Conservation (phyloP, 2,329 filamentous ascomycete species). For the Podosphaera aphanis region DNA sequence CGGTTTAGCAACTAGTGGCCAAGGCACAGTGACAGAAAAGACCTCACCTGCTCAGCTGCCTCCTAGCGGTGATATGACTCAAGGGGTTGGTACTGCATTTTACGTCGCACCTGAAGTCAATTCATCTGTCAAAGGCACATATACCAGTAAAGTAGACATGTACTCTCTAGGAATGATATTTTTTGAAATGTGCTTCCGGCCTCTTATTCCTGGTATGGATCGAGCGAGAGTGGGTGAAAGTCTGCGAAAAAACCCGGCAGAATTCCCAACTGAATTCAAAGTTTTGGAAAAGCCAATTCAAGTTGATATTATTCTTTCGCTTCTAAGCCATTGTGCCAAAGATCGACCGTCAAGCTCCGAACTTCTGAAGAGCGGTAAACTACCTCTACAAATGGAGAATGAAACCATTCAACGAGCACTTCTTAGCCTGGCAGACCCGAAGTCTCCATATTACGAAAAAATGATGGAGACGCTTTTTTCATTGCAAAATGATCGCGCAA, state of each 20-base stretch:
- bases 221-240: constrained; percentile 39
- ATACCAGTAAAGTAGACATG: constrained; percentile 95
- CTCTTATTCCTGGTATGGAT: constrained; percentile 35
- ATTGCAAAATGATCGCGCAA: constrained; percentile 45
- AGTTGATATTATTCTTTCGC: constrained; percentile 51
- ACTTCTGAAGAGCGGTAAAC: constrained; percentile 60
- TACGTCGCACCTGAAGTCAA: constrained; percentile 87
- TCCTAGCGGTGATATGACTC: constrained; percentile 36
- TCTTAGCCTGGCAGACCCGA: constrained; percentile 56
- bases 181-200: constrained; percentile 79
- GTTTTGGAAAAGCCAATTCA: constrained; percentile 44
- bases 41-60: constrained; percentile 9
- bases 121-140: constrained; percentile 48
- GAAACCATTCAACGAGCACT: constrained; percentile 71
- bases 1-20: constrained; percentile 73
- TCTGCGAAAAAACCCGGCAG: constrained; percentile 42
- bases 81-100: constrained; percentile 53
- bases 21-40: constrained; percentile 39
- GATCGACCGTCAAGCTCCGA: constrained; percentile 65
- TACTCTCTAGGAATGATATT: constrained; percentile 94
- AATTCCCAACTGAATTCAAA: constrained; percentile 51
- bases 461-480: constrained; percentile 72
- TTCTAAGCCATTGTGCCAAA: constrained; percentile 63
- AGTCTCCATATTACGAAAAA: constrained; percentile 71
- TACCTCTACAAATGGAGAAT: constrained; percentile 80